Evolutionary conservation across 768 basidiomycete genomes (phyloP), one percentile per base, ranked within the genome.

Genomic region (Thelephora aurantiotincta): DNA sequence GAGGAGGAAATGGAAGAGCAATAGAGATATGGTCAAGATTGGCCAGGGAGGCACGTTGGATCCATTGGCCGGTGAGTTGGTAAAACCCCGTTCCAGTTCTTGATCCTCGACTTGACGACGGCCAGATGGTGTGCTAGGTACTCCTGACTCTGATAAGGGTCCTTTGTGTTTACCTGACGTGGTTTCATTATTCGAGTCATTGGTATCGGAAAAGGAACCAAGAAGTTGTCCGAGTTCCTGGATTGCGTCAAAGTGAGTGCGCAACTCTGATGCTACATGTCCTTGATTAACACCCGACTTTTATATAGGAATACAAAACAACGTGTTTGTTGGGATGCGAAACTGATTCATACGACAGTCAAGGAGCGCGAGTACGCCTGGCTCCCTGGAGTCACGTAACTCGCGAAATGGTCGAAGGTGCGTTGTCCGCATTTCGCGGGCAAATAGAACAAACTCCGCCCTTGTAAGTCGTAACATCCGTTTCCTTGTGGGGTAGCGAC

Each of bases 11-110:
- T 62, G 64, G 50, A 69, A 59, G 38, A 56, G 57, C 45, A 59
- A 57, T 45, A 59, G 58, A 13, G 71, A 75, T 18, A 57, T 63
- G 2, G 68, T 92, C 46, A 93, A 94, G 64, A 77, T 93, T 44
- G 92, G 91, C 1, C 88, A 92, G 63, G 91, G 91, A 23, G 92
- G 96, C 3, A 99, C 96, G 3, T 68, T 99, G 44, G 96, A 99
- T 67, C 96, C 96, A 13, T 71, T 98, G 33, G 96, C 96, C 5
- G 90, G 96, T 62, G 94, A 94, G 38, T 41, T 41, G 16, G 16
- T 11, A 41, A 11, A 4, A 9, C 38, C 5, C 12, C 38, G 14
- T 18, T 22, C 22, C 16, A 2, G 12, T 18, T 41, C 7, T 22
- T 14, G 38, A 9, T 41, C 6, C 11, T 22, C 22, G 14, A 41